Conservation (phyloP, 2,329 filamentous ascomycete species). For the Colletotrichum viniferum region DNA sequence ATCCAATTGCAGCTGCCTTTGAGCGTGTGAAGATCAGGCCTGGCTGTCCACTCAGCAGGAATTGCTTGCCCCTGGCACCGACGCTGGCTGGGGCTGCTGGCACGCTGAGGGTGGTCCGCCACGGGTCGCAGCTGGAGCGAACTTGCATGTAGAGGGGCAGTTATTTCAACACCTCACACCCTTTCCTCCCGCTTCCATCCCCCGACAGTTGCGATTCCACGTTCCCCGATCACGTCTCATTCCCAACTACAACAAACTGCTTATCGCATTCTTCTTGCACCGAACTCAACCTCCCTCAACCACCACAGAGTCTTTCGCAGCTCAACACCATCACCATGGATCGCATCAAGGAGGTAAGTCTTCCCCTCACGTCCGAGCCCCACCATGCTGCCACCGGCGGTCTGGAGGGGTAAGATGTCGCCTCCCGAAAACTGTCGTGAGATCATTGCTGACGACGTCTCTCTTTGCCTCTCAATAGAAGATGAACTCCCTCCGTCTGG, state of each 20-base stretch:
- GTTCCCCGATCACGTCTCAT: conserved; percentile 30
- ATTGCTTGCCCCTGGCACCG: neutral
- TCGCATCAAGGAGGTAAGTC: conserved; percentile 86
- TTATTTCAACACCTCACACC: conserved; percentile 36
- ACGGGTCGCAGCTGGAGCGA: conserved; percentile 14
- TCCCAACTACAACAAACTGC: conserved; percentile 30
- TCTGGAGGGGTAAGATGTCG: conserved; percentile 25
- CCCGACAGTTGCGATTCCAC: conserved; percentile 16
- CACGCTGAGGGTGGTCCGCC: conserved; percentile 18
- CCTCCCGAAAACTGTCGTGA: conserved; percentile 3
- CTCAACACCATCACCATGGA: conserved; percentile 62
- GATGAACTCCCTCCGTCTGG: conserved; percentile 92
- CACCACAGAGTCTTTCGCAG: conserved; percentile 24
- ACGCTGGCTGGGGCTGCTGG: neutral
- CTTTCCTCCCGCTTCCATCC: conserved; percentile 35
- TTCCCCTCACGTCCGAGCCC: conserved; percentile 34
- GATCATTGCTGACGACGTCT: conserved; percentile 16
- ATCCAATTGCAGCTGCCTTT: conserved; percentile 19
- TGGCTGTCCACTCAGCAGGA: neutral
- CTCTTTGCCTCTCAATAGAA: conserved; percentile 60
- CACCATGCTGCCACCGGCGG: conserved; percentile 21
- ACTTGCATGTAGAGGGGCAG: conserved; percentile 44
- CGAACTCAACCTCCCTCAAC: conserved; percentile 35
- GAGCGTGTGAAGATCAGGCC: conserved; percentile 13
- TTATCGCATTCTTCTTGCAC: conserved; percentile 21